Evolutionary conservation across 768 basidiomycete genomes (phyloP), one percentile per base, ranked within the genome.

Genomic region (Polyporus arcularius): DNA sequence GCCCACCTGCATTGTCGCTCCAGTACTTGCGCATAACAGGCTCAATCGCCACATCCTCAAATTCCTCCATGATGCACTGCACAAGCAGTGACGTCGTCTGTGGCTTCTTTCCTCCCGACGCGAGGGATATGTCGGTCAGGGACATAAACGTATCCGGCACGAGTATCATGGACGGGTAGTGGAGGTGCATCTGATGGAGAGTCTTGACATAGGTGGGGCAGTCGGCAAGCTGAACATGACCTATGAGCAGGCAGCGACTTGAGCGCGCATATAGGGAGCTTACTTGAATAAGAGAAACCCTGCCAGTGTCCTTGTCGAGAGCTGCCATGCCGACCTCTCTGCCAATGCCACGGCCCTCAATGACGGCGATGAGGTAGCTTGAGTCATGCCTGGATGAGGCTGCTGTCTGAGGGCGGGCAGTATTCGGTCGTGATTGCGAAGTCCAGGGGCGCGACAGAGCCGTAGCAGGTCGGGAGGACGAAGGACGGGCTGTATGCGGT

Each of bases 171-270:
- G 74, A 78, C 0, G 94, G 94, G 4, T 75, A 78, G 65, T 94
- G 88, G 10, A 92, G 71, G 67, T 91, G 86, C 85, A 94, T 86
- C 63, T 94, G 92, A 68, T 94, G 90, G 18, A 94, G 73, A 0
- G 92, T 91, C 72, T 94, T 94, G 60, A 93, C 87, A 64, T 94
- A 96, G 14, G 94, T 94, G 57, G 91, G 86, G 59, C 89, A 89
- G 70, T 97, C 95, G 39, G 88, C 85, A 32, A 94, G 80, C 92
- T 96, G 64, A 6, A 8, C 26, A 48, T 16, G 48, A 26, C 50
- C 30, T 35, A 53, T 41, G 15, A 62, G 40, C 30, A 28, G 8
- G 42, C 42, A 38, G 18, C 55, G 42, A 53, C 32, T 39, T 48
- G 53, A 53, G 40, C 21, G 11, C 26, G 18, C 38, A 54, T 51